phyloP scores from a whole-genome alignment of 2,329 filamentous ascomycete genomes.

The Aureobasidium sp. region DNA sequence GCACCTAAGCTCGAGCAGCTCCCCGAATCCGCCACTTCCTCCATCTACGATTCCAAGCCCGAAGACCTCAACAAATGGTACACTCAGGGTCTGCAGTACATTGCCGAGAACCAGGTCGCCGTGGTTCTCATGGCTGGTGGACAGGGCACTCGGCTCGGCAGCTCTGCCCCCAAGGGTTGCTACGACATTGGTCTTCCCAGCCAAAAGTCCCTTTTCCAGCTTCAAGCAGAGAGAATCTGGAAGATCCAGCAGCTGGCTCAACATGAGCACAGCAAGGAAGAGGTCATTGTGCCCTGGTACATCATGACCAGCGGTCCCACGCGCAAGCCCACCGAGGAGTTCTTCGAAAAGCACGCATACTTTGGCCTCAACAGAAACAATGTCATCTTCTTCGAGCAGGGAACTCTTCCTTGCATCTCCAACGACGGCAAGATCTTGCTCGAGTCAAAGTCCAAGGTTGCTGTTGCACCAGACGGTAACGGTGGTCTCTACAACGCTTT shows the following conservation, averaged over 20 bases:
- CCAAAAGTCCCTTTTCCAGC: slow-evolving; percentile 91
- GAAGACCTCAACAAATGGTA: slow-evolving; percentile 82
- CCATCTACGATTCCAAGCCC: slow-evolving; percentile 79
- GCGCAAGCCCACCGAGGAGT: slow-evolving; percentile 81
- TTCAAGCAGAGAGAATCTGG: slow-evolving; percentile 88
- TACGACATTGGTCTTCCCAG: slow-evolving; percentile 93
- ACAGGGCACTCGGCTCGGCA: slow-evolving; percentile 89
- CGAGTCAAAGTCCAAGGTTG: slow-evolving; percentile 81
- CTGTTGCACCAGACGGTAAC: slow-evolving; percentile 94
- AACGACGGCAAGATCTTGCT: slow-evolving; percentile 97
- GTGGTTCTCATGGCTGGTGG: slow-evolving; percentile 97
- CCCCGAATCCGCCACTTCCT: slow-evolving; percentile 77
- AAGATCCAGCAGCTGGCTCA: slow-evolving; percentile 77
- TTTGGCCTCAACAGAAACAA: slow-evolving; percentile 84
- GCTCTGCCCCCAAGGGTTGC: slow-evolving; percentile 93
- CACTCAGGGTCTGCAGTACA: slow-evolving; percentile 57
- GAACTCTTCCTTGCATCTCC: slow-evolving; percentile 90
- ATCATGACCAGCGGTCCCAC: slow-evolving; percentile 99
- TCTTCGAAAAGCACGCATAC: slow-evolving; percentile 83
- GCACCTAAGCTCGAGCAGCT: slow-evolving; percentile 69
- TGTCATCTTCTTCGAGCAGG: slow-evolving; percentile 91
- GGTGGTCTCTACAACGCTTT: slow-evolving; percentile 94
- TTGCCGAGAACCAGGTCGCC: slow-evolving; percentile 62
- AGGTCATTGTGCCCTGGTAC: slow-evolving; percentile 83
- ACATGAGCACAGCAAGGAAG: slow-evolving; percentile 56